A percentile compares a stretch with the other conserved stretches of the same genome.
Conservation (phyloP, 2,329 filamentous ascomycete species). For the Xylaria sp. region DNA sequence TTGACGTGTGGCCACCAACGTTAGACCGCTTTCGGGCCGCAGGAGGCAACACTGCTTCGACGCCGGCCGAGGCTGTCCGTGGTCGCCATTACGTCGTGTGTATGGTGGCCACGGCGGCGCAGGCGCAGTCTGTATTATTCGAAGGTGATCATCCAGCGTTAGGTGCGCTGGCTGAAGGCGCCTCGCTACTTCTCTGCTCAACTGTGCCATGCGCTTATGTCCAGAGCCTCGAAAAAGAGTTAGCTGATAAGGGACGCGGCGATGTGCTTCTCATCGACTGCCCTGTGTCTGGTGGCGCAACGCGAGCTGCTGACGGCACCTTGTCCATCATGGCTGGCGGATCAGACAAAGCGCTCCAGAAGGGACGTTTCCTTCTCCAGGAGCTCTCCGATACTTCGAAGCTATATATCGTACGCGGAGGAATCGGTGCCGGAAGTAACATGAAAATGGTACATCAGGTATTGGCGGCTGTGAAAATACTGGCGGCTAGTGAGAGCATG, state of each 20-base stretch:
- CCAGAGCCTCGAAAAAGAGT: constrained; percentile 66
- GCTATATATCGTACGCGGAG: constrained; percentile 70
- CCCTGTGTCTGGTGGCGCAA: constrained; percentile 77
- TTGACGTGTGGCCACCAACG: constrained; percentile 75
- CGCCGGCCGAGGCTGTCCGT: constrained; percentile 70
- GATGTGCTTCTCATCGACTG: constrained; percentile 77
- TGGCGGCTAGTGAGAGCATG: constrained; percentile 69
- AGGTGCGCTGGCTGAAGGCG: constrained; percentile 64
- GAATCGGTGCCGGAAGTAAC: constrained; percentile 69
- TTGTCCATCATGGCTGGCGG: constrained; percentile 80
- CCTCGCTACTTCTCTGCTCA: constrained; percentile 73
- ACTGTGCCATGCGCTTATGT: constrained; percentile 76
- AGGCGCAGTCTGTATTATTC: constrained; percentile 74
- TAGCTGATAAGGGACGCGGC: constrained; percentile 64
- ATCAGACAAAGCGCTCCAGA: constrained; percentile 65
- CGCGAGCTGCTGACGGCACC: constrained; percentile 75
- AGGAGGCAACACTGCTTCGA: constrained; percentile 69
- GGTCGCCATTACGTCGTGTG: constrained; percentile 72
- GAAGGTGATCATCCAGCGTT: constrained; percentile 63
- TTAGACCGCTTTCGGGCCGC: constrained; percentile 72
- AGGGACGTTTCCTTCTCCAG: constrained; percentile 68
- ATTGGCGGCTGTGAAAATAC: constrained; percentile 71
- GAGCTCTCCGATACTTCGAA: constrained; percentile 71
- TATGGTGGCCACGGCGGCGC: constrained; percentile 80
- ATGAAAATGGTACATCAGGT: constrained; percentile 74